phyloP scores from a whole-genome alignment of 1,284 basidiomycete species.

The Ceratobasidium sp. region DNA sequence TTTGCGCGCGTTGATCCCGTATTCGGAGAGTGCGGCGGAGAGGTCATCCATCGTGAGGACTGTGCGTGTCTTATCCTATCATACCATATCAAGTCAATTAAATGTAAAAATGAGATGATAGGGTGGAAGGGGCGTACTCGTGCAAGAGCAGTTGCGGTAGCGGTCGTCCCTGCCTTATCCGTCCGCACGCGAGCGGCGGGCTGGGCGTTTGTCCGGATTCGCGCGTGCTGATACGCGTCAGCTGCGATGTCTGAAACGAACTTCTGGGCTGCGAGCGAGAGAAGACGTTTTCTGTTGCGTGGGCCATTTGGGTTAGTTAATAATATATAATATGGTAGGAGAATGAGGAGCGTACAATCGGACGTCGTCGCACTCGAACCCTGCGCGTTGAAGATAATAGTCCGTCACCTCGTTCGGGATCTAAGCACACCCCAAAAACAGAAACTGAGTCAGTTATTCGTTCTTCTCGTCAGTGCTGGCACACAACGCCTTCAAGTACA shows the following conservation, averaged over 20 bases:
- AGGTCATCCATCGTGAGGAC: constrained; percentile 98
- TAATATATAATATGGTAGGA: no score
- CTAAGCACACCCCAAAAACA: constrained; percentile 57
- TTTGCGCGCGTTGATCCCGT: constrained; percentile 94
- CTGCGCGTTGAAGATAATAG: constrained; percentile 95
- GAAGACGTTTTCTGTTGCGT: constrained; percentile 91
- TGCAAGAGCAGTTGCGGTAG: constrained; percentile 64
- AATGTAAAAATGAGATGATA: not conserved
- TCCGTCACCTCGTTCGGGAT: constrained; percentile 99
- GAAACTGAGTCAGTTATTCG: not conserved
- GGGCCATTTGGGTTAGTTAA: no score
- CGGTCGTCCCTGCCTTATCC: constrained; percentile 60
- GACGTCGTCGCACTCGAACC: constrained; percentile 95
- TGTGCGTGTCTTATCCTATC: constrained; percentile 91
- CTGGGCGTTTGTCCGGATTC: constrained; percentile 76
- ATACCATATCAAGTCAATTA: not conserved
- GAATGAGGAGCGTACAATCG: constrained; percentile 71
- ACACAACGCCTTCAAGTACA: not conserved
- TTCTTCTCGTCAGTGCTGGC: no score
- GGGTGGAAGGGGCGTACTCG: constrained; percentile 61
- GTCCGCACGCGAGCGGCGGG: constrained; percentile 57
- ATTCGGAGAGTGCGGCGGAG: constrained; percentile 90
- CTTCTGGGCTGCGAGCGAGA: constrained; percentile 97
- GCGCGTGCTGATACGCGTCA: constrained; percentile 97
- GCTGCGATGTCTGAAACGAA: constrained; percentile 97